These are phyloP conservation scores for Ilex aquifolium DNA, from an alignment of 257 asterid species.

Conservation along the genomic window DNA sequence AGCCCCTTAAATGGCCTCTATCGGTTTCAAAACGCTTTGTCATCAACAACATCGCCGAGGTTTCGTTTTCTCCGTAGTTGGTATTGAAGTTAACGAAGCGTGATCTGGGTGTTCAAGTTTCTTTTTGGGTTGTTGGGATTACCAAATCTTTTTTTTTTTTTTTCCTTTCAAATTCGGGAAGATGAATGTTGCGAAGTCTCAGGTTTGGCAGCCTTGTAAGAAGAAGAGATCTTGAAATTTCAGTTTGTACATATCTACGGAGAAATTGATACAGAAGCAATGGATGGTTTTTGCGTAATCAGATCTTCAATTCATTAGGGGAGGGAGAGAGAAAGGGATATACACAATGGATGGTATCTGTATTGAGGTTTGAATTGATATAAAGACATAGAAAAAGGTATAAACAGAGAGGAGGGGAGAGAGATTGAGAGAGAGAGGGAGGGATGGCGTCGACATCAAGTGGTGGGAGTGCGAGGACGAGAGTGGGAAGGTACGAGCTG, in stretches of 20 bases:
- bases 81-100: too few relatives aligned
- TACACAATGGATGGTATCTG: conserved; percentile 50
- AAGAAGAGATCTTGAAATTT: conserved; percentile 50
- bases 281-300: conserved; percentile 56
- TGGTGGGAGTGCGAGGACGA: conserved; percentile 41
- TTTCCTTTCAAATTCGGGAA: conserved; percentile 6
- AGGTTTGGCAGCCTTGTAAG: conserved; percentile 95
- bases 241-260: not conserved
- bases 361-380: conserved; percentile 11
- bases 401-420: conserved; percentile 10
- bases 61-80: too few relatives aligned
- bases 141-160: too few relatives aligned
- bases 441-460: conserved; percentile 52
- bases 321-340: not conserved
- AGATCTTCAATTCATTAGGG: not conserved
- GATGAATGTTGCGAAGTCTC: conserved; percentile 71
- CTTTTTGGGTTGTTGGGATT: too few relatives aligned
- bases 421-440: conserved; percentile 7
- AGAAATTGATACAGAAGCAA: not conserved
- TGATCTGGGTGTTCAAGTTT: too few relatives aligned
- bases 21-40: too few relatives aligned
- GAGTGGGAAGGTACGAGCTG: conserved; percentile 86
- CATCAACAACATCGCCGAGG: too few relatives aligned
- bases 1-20: too few relatives aligned
- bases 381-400: conserved; percentile 4